Conservation (phyloP, 768 basidiomycete species). For the Gautieria morchelliformis region DNA sequence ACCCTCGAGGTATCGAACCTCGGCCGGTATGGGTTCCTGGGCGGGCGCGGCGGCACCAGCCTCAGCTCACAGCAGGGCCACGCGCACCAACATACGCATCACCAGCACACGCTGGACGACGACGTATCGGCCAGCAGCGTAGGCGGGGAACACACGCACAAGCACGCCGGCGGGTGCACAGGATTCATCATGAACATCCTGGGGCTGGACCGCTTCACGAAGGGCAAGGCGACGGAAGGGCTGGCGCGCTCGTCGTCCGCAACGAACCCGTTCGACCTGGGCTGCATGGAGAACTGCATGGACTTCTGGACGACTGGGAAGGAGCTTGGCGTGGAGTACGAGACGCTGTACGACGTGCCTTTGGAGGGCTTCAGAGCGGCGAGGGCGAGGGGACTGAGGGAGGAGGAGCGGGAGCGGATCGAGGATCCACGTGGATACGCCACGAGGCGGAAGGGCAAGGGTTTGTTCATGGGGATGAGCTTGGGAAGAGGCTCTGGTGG, state of each 20-base stretch:
- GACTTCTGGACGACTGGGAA: constrained; percentile 91
- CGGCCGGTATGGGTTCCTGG: constrained; percentile 94
- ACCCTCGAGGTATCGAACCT: constrained; percentile 94
- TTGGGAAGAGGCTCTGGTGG: constrained; percentile 22
- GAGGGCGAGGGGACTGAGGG: constrained; percentile 43
- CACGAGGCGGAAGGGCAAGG: constrained; percentile 29
- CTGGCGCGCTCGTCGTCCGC: constrained; percentile 67
- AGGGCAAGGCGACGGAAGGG: constrained; percentile 81
- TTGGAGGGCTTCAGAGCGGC: constrained; percentile 74
- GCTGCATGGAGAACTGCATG: constrained; percentile 66
- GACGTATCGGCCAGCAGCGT: constrained; percentile 20
- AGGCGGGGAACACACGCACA: constrained; percentile 35
- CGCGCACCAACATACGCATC: constrained; percentile 28
- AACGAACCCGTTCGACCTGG: constrained; percentile 88
- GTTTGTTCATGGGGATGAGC: constrained; percentile 26
- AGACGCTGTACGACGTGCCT: constrained; percentile 82
- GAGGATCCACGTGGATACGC: constrained; percentile 33
- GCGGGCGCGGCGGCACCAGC: constrained; percentile 69
- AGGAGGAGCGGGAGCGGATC: constrained; percentile 52
- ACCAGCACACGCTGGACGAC: constrained; percentile 27
- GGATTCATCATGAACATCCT: constrained; percentile 83
- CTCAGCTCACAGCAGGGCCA: constrained; percentile 72
- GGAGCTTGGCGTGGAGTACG: constrained; percentile 87
- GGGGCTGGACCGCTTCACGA: constrained; percentile 91
- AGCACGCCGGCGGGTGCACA: constrained; percentile 29